Evolutionary conservation across 495 filamentous ascomycete genomes (phyloP).

Genomic region (Tuber magnatum): DNA sequence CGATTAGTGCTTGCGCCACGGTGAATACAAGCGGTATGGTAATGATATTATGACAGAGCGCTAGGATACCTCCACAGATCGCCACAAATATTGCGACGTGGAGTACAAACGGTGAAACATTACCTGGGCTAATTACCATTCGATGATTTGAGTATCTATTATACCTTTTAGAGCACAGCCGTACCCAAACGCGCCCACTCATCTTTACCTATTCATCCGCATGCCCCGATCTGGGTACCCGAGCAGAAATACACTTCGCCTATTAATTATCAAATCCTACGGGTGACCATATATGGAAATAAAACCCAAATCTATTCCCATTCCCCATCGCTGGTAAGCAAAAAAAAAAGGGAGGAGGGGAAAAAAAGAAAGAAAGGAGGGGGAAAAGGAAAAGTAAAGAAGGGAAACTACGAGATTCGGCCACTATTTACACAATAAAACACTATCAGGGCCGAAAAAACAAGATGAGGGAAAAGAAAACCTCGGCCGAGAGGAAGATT

Average conservation of each 20-base stretch:
- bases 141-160: not conserved
- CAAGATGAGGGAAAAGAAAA: not conserved
- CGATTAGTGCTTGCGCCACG: not conserved
- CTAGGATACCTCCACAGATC: not conserved
- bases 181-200: not conserved
- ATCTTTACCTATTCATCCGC: not conserved
- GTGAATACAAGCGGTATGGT: not conserved
- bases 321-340: not conserved
- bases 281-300: not conserved
- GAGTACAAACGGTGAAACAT: not conserved
- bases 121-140: not conserved
- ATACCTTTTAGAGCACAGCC: not conserved
- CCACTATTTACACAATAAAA: not conserved
- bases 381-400: not conserved
- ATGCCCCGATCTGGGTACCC: not conserved
- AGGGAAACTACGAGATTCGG: not conserved
- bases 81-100: not conserved
- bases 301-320: not conserved
- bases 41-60: not conserved
- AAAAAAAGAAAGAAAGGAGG: not conserved
- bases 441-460: not conserved
- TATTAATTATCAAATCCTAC: not conserved
- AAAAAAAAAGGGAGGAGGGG: not conserved
- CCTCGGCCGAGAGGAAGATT: not conserved
- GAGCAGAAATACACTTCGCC: not conserved